Percentiles rank a stretch among this genome's conserved stretches.
Evolutionary conservation across 2,329 filamentous ascomycete species (phyloP).

Genomic region (Fusarium neocosmosporiellum): DNA sequence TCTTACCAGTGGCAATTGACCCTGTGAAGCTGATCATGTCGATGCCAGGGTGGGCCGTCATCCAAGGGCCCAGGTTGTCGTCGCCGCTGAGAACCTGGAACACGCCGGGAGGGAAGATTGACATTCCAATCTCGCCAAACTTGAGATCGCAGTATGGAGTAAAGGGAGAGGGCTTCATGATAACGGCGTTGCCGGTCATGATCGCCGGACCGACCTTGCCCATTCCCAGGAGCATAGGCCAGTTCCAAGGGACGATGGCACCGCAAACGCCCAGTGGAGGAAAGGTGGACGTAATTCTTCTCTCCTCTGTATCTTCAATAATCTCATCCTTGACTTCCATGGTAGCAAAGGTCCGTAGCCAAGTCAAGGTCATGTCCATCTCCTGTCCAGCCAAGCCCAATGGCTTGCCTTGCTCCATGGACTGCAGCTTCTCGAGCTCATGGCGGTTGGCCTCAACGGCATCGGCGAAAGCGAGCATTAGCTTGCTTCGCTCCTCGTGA

Average conservation of each 20-base stretch:
- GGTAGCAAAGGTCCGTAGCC: not conserved
- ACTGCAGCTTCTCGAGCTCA: constrained; percentile 36
- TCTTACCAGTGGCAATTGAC: constrained; percentile 68
- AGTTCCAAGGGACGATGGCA: constrained; percentile 41
- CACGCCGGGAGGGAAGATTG: constrained; percentile 71
- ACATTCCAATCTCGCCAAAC: constrained; percentile 65
- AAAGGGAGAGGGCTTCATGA: constrained; percentile 68
- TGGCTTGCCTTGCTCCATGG: constrained; percentile 43
- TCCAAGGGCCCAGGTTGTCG: constrained; percentile 67
- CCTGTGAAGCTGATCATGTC: constrained; percentile 73
- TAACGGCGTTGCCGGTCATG: constrained; percentile 66
- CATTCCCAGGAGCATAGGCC: constrained; percentile 28
- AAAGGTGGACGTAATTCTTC: not conserved
- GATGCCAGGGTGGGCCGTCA: constrained; percentile 68
- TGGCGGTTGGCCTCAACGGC: constrained; percentile 40
- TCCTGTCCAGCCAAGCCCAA: constrained; percentile 19
- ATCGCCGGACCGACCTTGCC: constrained; percentile 67
- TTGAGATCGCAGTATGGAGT: constrained; percentile 70
- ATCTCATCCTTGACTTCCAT: constrained; percentile 26
- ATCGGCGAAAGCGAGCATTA: constrained; percentile 42
- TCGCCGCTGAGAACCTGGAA: constrained; percentile 70
- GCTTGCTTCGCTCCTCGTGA: constrained; percentile 39
- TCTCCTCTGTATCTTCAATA: constrained; percentile 30
- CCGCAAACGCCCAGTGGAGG: constrained; percentile 28
- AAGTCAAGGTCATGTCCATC: not conserved